Evolutionary conservation across 139 green algal species (phyloP), one percentile per base, ranked within the genome.

Genomic region (Chlamydomonas eustigma): DNA sequence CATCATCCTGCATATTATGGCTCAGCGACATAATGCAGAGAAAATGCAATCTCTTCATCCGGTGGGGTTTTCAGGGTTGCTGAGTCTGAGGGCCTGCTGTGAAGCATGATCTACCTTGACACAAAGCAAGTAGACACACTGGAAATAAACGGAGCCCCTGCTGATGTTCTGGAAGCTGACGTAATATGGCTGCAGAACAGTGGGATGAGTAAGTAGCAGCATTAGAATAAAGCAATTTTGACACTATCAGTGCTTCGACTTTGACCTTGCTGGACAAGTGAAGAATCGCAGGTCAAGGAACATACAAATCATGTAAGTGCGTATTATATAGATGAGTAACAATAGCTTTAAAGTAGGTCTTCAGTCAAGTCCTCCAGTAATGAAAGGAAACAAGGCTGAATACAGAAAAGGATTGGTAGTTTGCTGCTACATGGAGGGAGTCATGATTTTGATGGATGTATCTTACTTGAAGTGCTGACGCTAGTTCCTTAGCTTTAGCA

Each of bases 101-200:
- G 58, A 75, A 83, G 34, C 3, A 39, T 39, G 51, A 24, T 30
- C n/a, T 28, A 68, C 52, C 52, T 84, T 80, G 44, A 68, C 79
- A 8, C 67, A 75, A 25, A 80, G 38, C 3, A 81, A 72, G 73
- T 72, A 72, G 0, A 86, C 77, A 34, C 82, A 88, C 64, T 80
- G 74, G 64, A 84, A 80, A 52, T 84, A 87, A 44, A 74, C 68
- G 36, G 52, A 32, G 50, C 85, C 85, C 4, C 28, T 6, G 18
- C 74, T 37, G 33, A 86, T 79, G 34, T 83, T 70, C 1, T 76
- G 33, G 33, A 89, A 84, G 75, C 79, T 84, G 34, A 89, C 50
- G 37, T 77, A 76, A 76, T 87, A 87, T 34, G 75, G 75, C 84
- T 87, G 84, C 73, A 71, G 1, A 38, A n/a, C 6, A 2, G 30